Percentiles rank a stretch among this genome's conserved stretches.
These are phyloP conservation scores for Geotrichum histeridarum DNA, from an alignment of 1,139 yeast genomes.

Conservation along the genomic window DNA sequence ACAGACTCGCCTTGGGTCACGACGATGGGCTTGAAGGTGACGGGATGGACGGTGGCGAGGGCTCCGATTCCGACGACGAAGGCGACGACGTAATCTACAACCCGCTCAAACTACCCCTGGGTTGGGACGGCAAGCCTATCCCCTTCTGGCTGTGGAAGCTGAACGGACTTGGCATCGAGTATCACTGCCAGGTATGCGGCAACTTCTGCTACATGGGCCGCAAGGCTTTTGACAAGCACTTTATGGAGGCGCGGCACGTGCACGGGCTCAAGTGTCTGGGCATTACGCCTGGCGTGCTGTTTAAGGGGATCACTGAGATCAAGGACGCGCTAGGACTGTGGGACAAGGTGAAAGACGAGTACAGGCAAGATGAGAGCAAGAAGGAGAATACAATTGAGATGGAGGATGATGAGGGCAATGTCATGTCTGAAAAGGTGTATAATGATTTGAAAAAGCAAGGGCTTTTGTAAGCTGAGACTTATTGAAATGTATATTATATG, in stretches of 20 bases:
- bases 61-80: slow-evolving; percentile 30
- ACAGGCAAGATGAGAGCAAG: slow-evolving; percentile 41
- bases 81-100: slow-evolving; percentile 28
- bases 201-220: slow-evolving; percentile 71
- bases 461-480: slow-evolving; percentile 39
- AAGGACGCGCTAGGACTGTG: slow-evolving; percentile 62
- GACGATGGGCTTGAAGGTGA: slow-evolving; percentile 28
- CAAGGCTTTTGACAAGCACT: slow-evolving; percentile 66
- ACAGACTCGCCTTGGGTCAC: slow-evolving; percentile 28
- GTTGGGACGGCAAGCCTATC: slow-evolving; percentile 86
- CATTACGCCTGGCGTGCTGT: slow-evolving; percentile 48
- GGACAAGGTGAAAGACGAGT: slow-evolving; percentile 44
- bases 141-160: slow-evolving; percentile 91
- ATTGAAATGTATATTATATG: neutral
- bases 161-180: slow-evolving; percentile 74
- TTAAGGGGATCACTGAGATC: slow-evolving; percentile 62
- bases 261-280: slow-evolving; percentile 77
- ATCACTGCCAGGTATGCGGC: slow-evolving; percentile 84
- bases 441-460: slow-evolving; percentile 85
- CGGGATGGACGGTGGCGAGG: slow-evolving; percentile 23
- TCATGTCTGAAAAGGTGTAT: slow-evolving; percentile 77
- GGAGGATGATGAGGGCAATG: slow-evolving; percentile 90
- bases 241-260: slow-evolving; percentile 60
- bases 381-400: slow-evolving; percentile 65
- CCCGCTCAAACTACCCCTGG: slow-evolving; percentile 66